A percentile compares a stretch with the other conserved stretches of the same genome.
These are phyloP conservation scores for Populus nigra DNA, from an alignment of 345 rosid genomes.

Conservation along the genomic window DNA sequence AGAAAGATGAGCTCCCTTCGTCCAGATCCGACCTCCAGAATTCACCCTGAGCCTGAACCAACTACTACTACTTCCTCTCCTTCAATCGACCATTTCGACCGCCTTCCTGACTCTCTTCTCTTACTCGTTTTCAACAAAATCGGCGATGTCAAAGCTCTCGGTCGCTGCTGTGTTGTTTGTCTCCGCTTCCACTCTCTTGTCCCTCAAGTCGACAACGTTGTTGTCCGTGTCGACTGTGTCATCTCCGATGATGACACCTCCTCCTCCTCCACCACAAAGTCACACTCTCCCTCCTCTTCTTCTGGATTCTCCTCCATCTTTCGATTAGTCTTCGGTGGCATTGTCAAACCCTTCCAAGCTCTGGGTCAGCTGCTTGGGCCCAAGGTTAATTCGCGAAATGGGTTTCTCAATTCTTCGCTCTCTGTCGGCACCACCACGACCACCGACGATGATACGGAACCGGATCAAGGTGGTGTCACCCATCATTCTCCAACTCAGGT, in stretches of 20 bases:
- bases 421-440: constrained; percentile 31
- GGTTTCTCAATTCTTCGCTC: constrained; percentile 2
- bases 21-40: constrained; percentile 50
- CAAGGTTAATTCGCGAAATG: constrained; percentile 23
- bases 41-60: constrained; percentile 45
- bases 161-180: constrained; percentile 85
- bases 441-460: constrained; percentile 45
- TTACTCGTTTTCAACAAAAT: constrained; percentile 73
- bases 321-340: constrained; percentile 56
- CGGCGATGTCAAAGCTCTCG: constrained; percentile 90
- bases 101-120: constrained; percentile 73
- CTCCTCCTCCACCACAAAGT: constrained; percentile 43
- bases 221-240: constrained; percentile 87
- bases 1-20: constrained; percentile 14
- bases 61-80: neutral
- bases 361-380: constrained; percentile 63
- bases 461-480: constrained; percentile 76
- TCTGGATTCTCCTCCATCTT: constrained; percentile 44
- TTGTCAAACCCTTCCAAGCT: constrained; percentile 78
- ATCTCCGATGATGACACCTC: constrained; percentile 79
- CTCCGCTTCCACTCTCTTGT: constrained; percentile 71
- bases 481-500: constrained; percentile 98
- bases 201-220: constrained; percentile 78
- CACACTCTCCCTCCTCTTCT: constrained; percentile 37
- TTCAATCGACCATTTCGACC: constrained; percentile 76